phyloP scores from a whole-genome alignment of 2,329 filamentous ascomycete genomes.

The Raffaelea ambrosiae region DNA sequence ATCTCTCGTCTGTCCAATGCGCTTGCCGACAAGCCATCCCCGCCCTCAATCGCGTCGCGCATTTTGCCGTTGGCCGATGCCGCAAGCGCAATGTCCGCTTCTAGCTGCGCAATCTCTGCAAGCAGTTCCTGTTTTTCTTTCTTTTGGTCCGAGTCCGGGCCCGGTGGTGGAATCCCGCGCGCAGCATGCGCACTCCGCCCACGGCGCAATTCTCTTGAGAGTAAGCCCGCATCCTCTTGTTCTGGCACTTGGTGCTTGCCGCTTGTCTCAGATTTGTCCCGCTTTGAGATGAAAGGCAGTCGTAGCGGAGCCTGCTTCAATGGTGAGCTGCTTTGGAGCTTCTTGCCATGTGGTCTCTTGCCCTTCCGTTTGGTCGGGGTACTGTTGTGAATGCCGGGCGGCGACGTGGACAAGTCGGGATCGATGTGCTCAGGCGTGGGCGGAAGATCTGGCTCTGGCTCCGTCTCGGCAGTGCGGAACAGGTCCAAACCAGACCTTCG shows the following conservation, averaged over 20 bases:
- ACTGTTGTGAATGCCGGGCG: slow-evolving; percentile 51
- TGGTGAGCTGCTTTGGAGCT: slow-evolving; percentile 36
- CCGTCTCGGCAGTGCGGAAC: slow-evolving; percentile 20
- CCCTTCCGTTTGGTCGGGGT: slow-evolving; percentile 32
- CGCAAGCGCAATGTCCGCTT: slow-evolving; percentile 49
- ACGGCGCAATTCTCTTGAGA: not conserved
- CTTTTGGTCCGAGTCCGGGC: slow-evolving; percentile 40
- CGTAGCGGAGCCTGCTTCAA: slow-evolving; percentile 31
- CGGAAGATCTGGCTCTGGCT: slow-evolving; percentile 55
- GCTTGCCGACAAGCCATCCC: too few species aligned
- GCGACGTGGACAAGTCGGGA: slow-evolving; percentile 44
- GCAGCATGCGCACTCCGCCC: slow-evolving; percentile 17
- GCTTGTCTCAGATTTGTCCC: not conserved
- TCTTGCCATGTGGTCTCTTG: slow-evolving; percentile 20
- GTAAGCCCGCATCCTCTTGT: too few species aligned
- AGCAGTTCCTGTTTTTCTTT: slow-evolving; percentile 43
- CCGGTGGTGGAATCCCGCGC: slow-evolving; percentile 31
- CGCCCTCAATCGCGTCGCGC: slow-evolving; percentile 13
- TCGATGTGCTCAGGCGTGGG: slow-evolving; percentile 46
- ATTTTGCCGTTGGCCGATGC: slow-evolving; percentile 51
- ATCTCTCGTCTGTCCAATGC: slow-evolving; percentile 23
- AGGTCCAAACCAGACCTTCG: slow-evolving; percentile 27
- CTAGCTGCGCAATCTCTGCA: slow-evolving; percentile 46
- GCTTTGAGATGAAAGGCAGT: too few species aligned
- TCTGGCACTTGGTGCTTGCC: too few species aligned